Evolutionary conservation across 768 basidiomycete species (phyloP).

Genomic region (Coprinopsis sp.): DNA sequence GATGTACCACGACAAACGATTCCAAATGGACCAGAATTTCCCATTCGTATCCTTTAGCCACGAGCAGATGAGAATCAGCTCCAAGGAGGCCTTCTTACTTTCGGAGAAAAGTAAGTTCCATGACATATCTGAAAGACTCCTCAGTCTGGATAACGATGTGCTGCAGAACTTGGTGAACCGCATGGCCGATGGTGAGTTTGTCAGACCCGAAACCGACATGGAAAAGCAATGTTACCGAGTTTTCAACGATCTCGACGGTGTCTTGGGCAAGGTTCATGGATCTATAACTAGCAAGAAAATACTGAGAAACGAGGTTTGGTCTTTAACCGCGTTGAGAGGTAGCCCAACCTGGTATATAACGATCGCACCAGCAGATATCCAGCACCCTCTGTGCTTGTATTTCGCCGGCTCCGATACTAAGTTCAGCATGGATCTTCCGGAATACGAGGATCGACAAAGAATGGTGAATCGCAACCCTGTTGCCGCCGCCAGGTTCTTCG

Average conservation of each 20-base stretch:
- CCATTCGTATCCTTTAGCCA: constrained; percentile 29
- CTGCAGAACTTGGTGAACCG: constrained; percentile 8
- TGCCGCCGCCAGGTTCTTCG: constrained; percentile 28
- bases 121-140: constrained; percentile 12
- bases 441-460: constrained; percentile 8
- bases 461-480: constrained; percentile 23
- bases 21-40: constrained; percentile 30
- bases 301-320: constrained; percentile 20
- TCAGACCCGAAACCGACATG: constrained; percentile 13
- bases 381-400: constrained; percentile 29
- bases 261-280: constrained; percentile 15
- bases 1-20: constrained; percentile 33
- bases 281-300: constrained; percentile 21
- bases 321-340: not conserved
- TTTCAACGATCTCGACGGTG: constrained; percentile 18
- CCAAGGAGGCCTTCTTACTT: constrained; percentile 18
- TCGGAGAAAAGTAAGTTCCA: constrained; percentile 15
- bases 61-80: constrained; percentile 22
- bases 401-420: constrained; percentile 17
- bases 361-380: constrained; percentile 21
- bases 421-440: constrained; percentile 10
- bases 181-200: constrained; percentile 11
- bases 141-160: constrained; percentile 9
- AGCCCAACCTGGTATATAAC: constrained; percentile 4
- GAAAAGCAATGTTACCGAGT: constrained; percentile 19